Percentiles rank a stretch among this genome's conserved stretches.
These are phyloP conservation scores for Verticillium nonalfalfae DNA, from an alignment of 2,329 filamentous ascomycete species.

Conservation along the genomic window DNA sequence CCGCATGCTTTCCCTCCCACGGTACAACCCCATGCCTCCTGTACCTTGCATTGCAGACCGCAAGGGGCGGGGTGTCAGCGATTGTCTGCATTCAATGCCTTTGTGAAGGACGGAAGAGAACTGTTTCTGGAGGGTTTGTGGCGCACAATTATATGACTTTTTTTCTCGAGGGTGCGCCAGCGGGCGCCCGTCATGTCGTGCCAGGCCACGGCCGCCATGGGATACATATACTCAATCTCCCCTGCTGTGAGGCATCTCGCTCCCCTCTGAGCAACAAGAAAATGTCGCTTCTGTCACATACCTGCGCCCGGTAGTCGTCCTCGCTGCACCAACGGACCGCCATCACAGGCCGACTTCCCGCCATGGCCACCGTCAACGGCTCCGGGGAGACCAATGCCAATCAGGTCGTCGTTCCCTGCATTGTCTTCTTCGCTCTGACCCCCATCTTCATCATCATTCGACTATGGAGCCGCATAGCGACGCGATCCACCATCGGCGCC, in stretches of 20 bases:
- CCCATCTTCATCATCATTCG: constrained; percentile 31
- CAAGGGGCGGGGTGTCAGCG: background rate
- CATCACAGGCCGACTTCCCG: background rate
- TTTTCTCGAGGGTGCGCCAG: background rate
- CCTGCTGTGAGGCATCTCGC: background rate
- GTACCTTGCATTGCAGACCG: background rate
- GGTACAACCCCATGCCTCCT: background rate
- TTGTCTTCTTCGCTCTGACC: constrained; percentile 34
- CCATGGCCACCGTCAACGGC: constrained; percentile 19
- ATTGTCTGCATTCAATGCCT: background rate
- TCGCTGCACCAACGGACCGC: background rate
- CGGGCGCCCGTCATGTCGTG: background rate
- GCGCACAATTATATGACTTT: background rate
- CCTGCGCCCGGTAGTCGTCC: background rate
- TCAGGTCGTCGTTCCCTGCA: constrained; percentile 29
- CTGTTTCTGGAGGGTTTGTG: background rate
- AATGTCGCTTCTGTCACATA: too few species aligned
- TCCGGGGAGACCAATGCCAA: constrained; percentile 27
- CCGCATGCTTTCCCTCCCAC: background rate
- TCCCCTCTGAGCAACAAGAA: background rate
- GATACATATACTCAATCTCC: background rate
- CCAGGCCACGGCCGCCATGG: background rate
- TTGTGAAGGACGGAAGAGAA: background rate
- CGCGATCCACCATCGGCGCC: constrained; percentile 26
- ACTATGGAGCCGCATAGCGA: constrained; percentile 31